phyloP scores from a whole-genome alignment of 441 rosid genomes.

The Kokia cookei region DNA sequence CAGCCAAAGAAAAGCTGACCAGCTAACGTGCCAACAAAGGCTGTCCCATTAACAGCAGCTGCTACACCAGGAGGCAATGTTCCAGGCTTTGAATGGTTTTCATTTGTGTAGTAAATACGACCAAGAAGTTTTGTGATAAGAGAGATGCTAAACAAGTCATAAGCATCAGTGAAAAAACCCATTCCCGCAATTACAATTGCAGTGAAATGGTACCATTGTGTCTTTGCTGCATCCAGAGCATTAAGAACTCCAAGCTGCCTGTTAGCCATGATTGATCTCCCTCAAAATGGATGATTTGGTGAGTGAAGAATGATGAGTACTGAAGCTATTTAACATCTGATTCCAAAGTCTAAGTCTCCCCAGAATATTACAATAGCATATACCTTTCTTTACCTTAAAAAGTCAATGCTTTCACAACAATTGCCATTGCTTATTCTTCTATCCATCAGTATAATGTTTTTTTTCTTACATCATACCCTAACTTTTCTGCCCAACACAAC shows the following conservation, averaged over 20 bases:
- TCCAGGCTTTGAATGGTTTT: neutral
- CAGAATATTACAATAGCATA: neutral
- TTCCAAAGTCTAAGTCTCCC: neutral
- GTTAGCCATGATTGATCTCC: neutral
- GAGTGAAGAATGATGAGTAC: neutral
- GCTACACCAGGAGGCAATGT: slow-evolving; percentile 3
- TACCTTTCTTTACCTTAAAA: neutral
- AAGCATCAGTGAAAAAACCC: slow-evolving; percentile 11
- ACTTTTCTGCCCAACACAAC: neutral
- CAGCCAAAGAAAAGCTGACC: slow-evolving; percentile 12
- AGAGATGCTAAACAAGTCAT: slow-evolving; percentile 7
- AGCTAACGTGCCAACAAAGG: slow-evolving; percentile 4
- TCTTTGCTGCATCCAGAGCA: slow-evolving; percentile 7
- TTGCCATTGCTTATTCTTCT: neutral
- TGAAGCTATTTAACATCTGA: neutral
- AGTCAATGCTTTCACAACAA: neutral
- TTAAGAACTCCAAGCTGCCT: neutral
- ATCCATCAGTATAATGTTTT: neutral
- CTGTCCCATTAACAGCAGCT: slow-evolving; percentile 1
- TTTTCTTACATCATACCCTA: neutral
- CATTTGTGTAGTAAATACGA: neutral
- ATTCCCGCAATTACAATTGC: slow-evolving; percentile 10
- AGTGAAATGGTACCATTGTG: slow-evolving; percentile 6
- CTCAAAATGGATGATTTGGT: neutral
- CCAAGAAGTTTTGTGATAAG: slow-evolving; percentile 6